phyloP scores from a whole-genome alignment of 2,329 filamentous ascomycete species.

The Penicillium glabrum region DNA sequence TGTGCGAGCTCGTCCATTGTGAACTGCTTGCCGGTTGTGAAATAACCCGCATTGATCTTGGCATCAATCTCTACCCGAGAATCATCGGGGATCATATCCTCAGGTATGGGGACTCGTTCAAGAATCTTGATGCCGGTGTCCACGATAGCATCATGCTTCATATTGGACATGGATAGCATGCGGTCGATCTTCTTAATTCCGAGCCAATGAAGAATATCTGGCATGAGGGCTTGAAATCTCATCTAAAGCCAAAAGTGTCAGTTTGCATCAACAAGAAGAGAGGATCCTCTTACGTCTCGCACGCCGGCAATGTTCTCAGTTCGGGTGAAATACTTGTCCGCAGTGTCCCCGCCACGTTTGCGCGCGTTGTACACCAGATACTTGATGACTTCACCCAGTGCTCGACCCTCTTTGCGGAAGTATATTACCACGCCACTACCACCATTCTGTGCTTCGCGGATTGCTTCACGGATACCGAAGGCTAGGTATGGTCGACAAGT shows the following conservation, averaged over 20 bases:
- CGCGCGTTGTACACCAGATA: conserved; percentile 65
- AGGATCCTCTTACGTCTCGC: conserved; percentile 55
- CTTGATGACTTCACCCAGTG: conserved; percentile 92
- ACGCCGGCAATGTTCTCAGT: conserved; percentile 98
- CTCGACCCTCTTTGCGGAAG: conserved; percentile 95
- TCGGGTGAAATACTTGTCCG: conserved; percentile 75
- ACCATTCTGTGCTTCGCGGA: conserved; percentile 93
- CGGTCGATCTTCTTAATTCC: conserved; percentile 98
- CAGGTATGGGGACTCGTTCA: conserved; percentile 87
- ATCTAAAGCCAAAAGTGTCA: conserved; percentile 53
- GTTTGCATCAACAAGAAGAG: conserved; percentile 41
- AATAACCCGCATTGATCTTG: conserved; percentile 88
- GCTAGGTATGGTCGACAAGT: conserved; percentile 91
- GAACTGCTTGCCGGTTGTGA: conserved; percentile 88
- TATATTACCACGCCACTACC: conserved; percentile 96
- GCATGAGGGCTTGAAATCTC: conserved; percentile 98
- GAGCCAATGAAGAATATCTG: conserved; percentile 95
- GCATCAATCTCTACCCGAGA: conserved; percentile 98
- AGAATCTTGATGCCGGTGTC: conserved; percentile 67
- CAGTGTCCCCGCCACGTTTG: conserved; percentile 42
- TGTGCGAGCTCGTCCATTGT: conserved; percentile 80
- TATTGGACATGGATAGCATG: conserved; percentile 97
- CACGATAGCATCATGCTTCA: conserved; percentile 55
- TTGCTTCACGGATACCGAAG: conserved; percentile 95
- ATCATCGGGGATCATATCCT: conserved; percentile 90